A percentile compares a stretch with the other conserved stretches of the same genome.
Conservation (phyloP, 2,329 filamentous ascomycete species). For the Arthrinium phaeospermum region DNA sequence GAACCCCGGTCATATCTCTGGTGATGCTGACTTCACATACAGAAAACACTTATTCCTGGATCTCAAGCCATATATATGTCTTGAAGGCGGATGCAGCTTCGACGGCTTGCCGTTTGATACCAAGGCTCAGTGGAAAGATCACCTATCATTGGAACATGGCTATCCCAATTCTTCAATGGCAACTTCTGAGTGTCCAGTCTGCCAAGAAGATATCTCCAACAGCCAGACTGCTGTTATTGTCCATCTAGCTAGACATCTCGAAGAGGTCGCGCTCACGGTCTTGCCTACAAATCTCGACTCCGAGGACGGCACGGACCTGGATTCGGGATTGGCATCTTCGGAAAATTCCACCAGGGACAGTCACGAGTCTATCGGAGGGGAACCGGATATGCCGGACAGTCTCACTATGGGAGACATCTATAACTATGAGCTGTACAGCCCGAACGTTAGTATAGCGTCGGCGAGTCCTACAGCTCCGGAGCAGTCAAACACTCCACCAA, state of each 20-base stretch:
- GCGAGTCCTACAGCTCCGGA: slow-evolving; percentile 54
- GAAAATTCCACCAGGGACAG: not conserved
- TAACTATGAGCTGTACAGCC: slow-evolving; percentile 83
- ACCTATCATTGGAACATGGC: slow-evolving; percentile 16
- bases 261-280: slow-evolving; percentile 22
- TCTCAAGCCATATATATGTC: slow-evolving; percentile 23
- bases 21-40: not conserved
- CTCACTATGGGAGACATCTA: slow-evolving; percentile 82
- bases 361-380: not conserved
- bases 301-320: slow-evolving; percentile 23
- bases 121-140: slow-evolving; percentile 19
- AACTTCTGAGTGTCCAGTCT: slow-evolving; percentile 14
- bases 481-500: slow-evolving; percentile 34
- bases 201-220: not conserved
- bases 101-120: slow-evolving; percentile 17
- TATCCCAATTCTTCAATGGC: too few species aligned
- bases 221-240: not conserved
- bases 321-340: slow-evolving; percentile 21
- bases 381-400: not conserved
- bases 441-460: slow-evolving; percentile 65
- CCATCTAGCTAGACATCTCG: slow-evolving; percentile 22
- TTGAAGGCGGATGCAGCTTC: slow-evolving; percentile 5
- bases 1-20: not conserved
- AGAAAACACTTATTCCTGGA: slow-evolving; percentile 23
- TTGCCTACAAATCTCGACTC: slow-evolving; percentile 23